A percentile compares a stretch with the other conserved stretches of the same genome.
phyloP scores from a whole-genome alignment of 805 yeast species.

The Cyberlindnera petersonii region DNA sequence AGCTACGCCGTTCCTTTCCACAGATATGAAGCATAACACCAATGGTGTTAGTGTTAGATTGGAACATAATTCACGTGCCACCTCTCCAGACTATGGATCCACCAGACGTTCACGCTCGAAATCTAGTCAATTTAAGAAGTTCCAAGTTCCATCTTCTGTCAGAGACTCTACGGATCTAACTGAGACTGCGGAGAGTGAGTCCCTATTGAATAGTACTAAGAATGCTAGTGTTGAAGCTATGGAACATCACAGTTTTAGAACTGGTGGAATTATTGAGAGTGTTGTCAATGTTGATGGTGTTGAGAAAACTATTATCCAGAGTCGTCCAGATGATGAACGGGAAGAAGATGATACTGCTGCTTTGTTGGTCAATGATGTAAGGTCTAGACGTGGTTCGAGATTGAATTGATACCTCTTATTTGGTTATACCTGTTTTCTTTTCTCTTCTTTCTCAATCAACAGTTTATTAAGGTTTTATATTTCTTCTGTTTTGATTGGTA shows the following conservation, averaged over 20 bases:
- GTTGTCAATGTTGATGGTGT: constrained; percentile 83
- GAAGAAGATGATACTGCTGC: constrained; percentile 9
- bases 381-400: constrained; percentile 7
- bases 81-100: constrained; percentile 25
- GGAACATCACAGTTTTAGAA: constrained; percentile 25
- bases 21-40: background rate
- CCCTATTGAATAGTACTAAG: background rate
- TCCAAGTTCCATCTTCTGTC: constrained; percentile 11
- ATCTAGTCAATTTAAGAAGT: constrained; percentile 19
- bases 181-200: constrained; percentile 5
- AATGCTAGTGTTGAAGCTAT: constrained; percentile 9
- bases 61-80: constrained; percentile 8
- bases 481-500: too few species aligned
- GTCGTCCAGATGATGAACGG: constrained; percentile 41
- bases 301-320: constrained; percentile 79
- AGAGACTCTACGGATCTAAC: constrained; percentile 22
- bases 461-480: too few species aligned
- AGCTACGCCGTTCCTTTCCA: too few species aligned
- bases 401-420: background rate
- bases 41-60: background rate
- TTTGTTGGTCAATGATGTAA: constrained; percentile 3
- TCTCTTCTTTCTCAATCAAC: too few species aligned
- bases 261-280: constrained; percentile 63
- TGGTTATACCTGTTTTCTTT: background rate
- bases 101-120: constrained; percentile 6